These are phyloP conservation scores for Neoboletus subvelutipes DNA, from an alignment of 768 basidiomycete genomes.

Conservation along the genomic window DNA sequence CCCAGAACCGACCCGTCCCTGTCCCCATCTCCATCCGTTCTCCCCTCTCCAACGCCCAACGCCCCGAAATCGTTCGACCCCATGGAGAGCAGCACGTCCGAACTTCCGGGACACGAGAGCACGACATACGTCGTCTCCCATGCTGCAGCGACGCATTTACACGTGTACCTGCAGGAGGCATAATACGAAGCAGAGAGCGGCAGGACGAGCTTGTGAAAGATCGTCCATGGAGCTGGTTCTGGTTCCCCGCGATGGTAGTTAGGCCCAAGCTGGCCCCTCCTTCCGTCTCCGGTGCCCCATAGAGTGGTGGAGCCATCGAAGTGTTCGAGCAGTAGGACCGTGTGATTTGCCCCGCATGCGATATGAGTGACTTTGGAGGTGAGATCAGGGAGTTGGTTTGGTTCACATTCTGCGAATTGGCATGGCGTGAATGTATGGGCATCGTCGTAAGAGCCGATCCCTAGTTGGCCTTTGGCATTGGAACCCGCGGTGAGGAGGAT, in stretches of 20 bases:
- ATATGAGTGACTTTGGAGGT: conserved; percentile 45
- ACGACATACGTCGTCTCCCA: conserved; percentile 88
- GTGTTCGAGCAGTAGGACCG: conserved; percentile 59
- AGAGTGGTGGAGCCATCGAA: conserved; percentile 39
- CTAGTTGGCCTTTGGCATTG: conserved; percentile 50
- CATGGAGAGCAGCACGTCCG: conserved; percentile 69
- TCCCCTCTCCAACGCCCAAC: conserved; percentile 53
- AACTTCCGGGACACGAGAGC: conserved; percentile 40
- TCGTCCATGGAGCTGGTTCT: conserved; percentile 14
- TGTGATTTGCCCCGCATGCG: conserved; percentile 77
- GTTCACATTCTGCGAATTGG: conserved; percentile 27
- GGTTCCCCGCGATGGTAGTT: conserved; percentile 19
- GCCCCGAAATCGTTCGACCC: conserved; percentile 86
- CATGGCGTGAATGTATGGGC: conserved; percentile 40
- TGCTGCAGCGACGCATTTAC: conserved; percentile 55
- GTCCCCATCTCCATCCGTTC: neutral
- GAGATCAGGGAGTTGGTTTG: conserved; percentile 25
- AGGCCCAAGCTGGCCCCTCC: conserved; percentile 69
- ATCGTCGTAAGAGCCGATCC: conserved; percentile 39
- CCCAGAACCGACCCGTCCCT: conserved; percentile 5
- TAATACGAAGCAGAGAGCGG: conserved; percentile 30
- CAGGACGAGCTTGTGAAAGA: conserved; percentile 52
- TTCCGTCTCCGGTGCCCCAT: conserved; percentile 77
- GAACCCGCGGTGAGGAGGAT: conserved; percentile 45
- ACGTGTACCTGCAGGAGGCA: conserved; percentile 40